phyloP scores from a whole-genome alignment of 176 grass and related monocot genomes.

The Raddia guianensis region DNA sequence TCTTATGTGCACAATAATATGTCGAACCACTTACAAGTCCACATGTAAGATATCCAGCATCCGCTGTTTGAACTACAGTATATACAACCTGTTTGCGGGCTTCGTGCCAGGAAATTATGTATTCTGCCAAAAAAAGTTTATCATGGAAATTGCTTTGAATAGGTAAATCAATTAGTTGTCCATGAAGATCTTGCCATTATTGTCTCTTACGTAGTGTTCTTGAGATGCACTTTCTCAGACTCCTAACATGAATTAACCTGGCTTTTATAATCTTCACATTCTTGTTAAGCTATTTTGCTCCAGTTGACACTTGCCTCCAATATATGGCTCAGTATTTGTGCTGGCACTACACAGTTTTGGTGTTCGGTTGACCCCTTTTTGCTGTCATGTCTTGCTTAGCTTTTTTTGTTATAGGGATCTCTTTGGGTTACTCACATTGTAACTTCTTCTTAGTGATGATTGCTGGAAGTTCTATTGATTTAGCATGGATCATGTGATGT shows the following conservation, averaged over 20 bases:
- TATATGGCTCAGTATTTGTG: neutral
- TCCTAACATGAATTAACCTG: neutral
- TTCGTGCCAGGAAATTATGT: too few species aligned
- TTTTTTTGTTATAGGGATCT: neutral
- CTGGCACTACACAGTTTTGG: neutral
- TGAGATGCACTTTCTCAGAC: too few species aligned
- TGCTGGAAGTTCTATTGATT: constrained; percentile 16
- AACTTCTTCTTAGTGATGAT: neutral
- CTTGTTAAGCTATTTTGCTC: neutral
- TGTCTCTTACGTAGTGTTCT: too few species aligned
- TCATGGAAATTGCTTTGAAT: too few species aligned
- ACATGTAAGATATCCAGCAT: too few species aligned
- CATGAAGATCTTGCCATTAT: too few species aligned
- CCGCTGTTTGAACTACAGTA: too few species aligned
- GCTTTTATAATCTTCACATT: neutral
- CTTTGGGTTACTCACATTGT: neutral
- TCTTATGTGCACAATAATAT: too few species aligned
- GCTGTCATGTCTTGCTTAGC: neutral
- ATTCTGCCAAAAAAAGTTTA: too few species aligned
- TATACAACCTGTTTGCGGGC: too few species aligned
- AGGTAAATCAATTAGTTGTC: too few species aligned
- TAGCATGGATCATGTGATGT: neutral
- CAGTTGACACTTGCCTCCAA: neutral
- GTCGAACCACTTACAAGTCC: too few species aligned
- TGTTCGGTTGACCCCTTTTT: neutral